Evolutionary conservation across 805 yeast species (phyloP).

Genomic region (Starmerella vaccinii): DNA sequence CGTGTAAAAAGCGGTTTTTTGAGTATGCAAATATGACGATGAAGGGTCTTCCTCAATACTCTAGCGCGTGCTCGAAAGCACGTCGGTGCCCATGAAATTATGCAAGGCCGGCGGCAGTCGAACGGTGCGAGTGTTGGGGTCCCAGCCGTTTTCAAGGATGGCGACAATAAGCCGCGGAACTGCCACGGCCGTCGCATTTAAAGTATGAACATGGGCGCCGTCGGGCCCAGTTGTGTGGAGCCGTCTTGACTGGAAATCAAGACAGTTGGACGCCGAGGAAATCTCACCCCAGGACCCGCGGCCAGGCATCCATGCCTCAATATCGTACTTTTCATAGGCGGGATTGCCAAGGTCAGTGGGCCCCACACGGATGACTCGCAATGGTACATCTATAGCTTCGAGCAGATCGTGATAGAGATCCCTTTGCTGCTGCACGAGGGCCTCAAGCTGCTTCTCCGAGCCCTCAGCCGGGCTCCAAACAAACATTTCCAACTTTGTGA

Average conservation of each 20-base stretch:
- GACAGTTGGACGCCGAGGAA: slow-evolving; percentile 82
- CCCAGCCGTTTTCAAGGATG: slow-evolving; percentile 71
- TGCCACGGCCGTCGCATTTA: slow-evolving; percentile 94
- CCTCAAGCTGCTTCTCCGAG: slow-evolving; percentile 34
- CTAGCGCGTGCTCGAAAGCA: neutral
- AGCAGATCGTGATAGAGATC: slow-evolving; percentile 38
- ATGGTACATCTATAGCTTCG: slow-evolving; percentile 57
- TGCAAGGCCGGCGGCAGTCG: slow-evolving; percentile 22
- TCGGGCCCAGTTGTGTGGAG: slow-evolving; percentile 45
- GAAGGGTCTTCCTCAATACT: too few species aligned
- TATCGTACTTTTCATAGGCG: slow-evolving; percentile 81
- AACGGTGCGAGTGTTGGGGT: slow-evolving; percentile 12
- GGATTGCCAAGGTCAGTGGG: slow-evolving; percentile 87
- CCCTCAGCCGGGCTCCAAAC: slow-evolving; percentile 46
- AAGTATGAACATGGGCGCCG: slow-evolving; percentile 55
- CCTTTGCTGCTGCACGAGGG: slow-evolving; percentile 54
- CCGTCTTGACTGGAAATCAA: slow-evolving; percentile 82
- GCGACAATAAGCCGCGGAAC: slow-evolving; percentile 86
- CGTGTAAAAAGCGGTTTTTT: too few species aligned
- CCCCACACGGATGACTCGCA: slow-evolving; percentile 81
- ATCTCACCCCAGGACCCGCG: slow-evolving; percentile 88
- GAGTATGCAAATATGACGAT: too few species aligned
- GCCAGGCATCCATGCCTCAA: slow-evolving; percentile 98
- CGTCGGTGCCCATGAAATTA: slow-evolving; percentile 13
- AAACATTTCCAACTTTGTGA: slow-evolving; percentile 87